phyloP scores from a whole-genome alignment of 1,139 yeast genomes.

The Zygotorulaspora mrakii region DNA sequence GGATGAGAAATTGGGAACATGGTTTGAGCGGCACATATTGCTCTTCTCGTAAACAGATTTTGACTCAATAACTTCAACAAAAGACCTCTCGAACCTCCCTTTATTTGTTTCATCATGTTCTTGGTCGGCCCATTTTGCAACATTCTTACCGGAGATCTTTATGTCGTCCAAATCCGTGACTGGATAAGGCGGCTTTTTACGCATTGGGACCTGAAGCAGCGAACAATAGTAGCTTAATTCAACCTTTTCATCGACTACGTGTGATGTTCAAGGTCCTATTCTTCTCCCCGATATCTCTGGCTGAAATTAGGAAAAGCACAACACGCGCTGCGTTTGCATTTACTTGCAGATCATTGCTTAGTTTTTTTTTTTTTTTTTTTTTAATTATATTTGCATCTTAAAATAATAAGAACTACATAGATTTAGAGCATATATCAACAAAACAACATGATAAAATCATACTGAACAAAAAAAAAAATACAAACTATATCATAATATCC shows the following conservation, averaged over 20 bases:
- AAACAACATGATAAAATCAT: conserved; percentile 1
- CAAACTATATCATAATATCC: neutral
- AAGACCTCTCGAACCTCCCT: no score
- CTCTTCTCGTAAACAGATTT: neutral
- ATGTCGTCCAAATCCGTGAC: conserved; percentile 2
- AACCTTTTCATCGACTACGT: neutral
- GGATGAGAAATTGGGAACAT: conserved; percentile 5
- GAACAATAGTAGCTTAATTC: neutral
- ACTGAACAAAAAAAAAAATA: conserved; percentile 2
- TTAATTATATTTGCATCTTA: no score
- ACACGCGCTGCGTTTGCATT: no score
- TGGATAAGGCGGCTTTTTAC: neutral
- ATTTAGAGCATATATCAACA: neutral
- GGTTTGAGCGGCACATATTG: no score
- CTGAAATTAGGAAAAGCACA: no score
- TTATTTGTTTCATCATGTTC: neutral
- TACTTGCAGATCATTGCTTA: no score
- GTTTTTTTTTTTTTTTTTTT: no score
- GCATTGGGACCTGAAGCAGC: neutral
- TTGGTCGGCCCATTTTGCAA: neutral
- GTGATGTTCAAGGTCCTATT: no score
- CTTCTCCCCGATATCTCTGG: no score
- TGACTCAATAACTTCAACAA: conserved; percentile 6
- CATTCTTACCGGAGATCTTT: neutral
- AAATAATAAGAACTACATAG: no score